phyloP scores from a whole-genome alignment of 148 eudicot genomes.

The Dysphania ambrosioides region DNA sequence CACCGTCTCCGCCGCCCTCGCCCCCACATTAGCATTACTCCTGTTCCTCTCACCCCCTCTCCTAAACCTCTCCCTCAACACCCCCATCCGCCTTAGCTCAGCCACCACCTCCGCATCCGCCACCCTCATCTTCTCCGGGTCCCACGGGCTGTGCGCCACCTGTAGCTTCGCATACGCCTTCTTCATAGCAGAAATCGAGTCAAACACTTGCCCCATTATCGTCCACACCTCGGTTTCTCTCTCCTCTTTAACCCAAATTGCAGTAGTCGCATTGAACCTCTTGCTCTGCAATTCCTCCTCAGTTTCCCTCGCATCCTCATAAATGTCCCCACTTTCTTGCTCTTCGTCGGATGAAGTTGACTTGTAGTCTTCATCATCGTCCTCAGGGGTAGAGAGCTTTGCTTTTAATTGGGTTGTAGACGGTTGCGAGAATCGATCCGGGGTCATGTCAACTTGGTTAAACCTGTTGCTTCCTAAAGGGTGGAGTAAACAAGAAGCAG shows the following conservation, averaged over 20 bases:
- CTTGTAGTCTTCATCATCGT: slow-evolving; percentile 10
- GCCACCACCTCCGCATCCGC: slow-evolving; percentile 88
- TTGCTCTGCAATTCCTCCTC: slow-evolving; percentile 13
- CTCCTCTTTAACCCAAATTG: slow-evolving; percentile 4
- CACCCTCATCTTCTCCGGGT: slow-evolving; percentile 68
- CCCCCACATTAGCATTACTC: slow-evolving; percentile 22
- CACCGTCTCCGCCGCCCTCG: slow-evolving; percentile 41
- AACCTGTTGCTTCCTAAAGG: slow-evolving; percentile 58
- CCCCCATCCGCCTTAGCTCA: slow-evolving; percentile 67
- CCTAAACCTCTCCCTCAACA: slow-evolving; percentile 72
- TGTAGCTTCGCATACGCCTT: slow-evolving; percentile 69
- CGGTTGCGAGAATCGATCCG: slow-evolving; percentile 27
- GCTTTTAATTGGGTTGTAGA: slow-evolving; percentile 23
- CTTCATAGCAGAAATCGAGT: slow-evolving; percentile 62
- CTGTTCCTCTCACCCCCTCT: slow-evolving; percentile 40
- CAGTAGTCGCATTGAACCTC: neutral
- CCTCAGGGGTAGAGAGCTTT: slow-evolving; percentile 6
- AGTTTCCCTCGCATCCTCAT: slow-evolving; percentile 24
- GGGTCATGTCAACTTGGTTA: slow-evolving; percentile 27
- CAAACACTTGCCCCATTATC: slow-evolving; percentile 66
- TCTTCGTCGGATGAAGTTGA: slow-evolving; percentile 2
- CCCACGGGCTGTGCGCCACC: slow-evolving; percentile 89
- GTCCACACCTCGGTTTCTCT: slow-evolving; percentile 35
- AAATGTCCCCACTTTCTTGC: slow-evolving; percentile 22
- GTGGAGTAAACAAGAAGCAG: slow-evolving; percentile 79